Conservation (phyloP, 352 stramenopile genomes). For the Pythium dissimile region DNA sequence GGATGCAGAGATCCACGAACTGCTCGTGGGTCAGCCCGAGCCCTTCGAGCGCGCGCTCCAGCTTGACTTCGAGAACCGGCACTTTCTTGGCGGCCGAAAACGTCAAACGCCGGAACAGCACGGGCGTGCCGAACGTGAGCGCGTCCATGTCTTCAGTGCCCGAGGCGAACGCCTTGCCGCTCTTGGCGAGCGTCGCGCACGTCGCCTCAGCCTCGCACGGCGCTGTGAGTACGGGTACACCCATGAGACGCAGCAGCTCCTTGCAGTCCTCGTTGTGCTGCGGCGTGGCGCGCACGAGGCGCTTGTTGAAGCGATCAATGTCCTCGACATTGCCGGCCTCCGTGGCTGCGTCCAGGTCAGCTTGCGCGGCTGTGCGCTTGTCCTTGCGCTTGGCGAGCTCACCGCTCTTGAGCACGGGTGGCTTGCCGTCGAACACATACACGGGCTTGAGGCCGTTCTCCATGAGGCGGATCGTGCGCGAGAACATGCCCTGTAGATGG, state of each 20-base stretch:
- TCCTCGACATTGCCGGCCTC: slow-evolving; percentile 87
- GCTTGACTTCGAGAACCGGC: slow-evolving; percentile 89
- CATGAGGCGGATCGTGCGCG: slow-evolving; percentile 98
- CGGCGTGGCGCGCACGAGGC: slow-evolving; percentile 85
- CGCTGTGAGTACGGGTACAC: slow-evolving; percentile 94
- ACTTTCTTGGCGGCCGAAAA: slow-evolving; percentile 87
- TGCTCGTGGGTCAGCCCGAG: slow-evolving; percentile 91
- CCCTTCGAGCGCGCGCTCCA: slow-evolving; percentile 89
- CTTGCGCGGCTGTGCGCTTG: slow-evolving; percentile 85
- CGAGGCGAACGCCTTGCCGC: slow-evolving; percentile 92
- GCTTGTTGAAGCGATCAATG: slow-evolving; percentile 93
- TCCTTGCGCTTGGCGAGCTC: slow-evolving; percentile 95
- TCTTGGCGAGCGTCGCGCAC: slow-evolving; percentile 92
- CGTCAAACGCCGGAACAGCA: slow-evolving; percentile 92
- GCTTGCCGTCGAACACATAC: slow-evolving; percentile 99
- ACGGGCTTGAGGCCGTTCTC: slow-evolving; percentile 97
- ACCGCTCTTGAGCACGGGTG: slow-evolving; percentile 95
- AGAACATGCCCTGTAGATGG: slow-evolving; percentile 96
- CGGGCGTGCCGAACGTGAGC: slow-evolving; percentile 96
- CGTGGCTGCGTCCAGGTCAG: slow-evolving; percentile 78
- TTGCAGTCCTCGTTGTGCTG: slow-evolving; percentile 94
- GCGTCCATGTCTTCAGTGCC: slow-evolving; percentile 99
- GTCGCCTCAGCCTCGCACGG: slow-evolving; percentile 99
- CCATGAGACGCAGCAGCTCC: slow-evolving; percentile 93
- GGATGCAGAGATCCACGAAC: slow-evolving; percentile 99